Conservation (phyloP, 495 filamentous ascomycete species). For the Lasiosphaeria ovina region DNA sequence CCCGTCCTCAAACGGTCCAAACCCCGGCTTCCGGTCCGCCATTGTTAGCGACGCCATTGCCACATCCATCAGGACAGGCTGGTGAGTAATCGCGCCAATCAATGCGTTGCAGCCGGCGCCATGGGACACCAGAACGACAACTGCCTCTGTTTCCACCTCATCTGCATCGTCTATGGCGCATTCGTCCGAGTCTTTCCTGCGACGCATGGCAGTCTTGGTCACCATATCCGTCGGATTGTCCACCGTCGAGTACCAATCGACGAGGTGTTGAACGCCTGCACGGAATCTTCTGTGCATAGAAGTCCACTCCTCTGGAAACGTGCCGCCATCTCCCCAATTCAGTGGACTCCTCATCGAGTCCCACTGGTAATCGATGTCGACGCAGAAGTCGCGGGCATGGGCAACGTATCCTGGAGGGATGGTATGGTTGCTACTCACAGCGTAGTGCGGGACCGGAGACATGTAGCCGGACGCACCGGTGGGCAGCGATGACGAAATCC, state of each 20-base stretch:
- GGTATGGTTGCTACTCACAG: constrained; percentile 71
- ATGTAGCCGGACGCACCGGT: constrained; percentile 54
- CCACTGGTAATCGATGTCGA: constrained; percentile 88
- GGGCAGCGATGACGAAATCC: constrained; percentile 7
- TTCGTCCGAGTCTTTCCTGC: constrained; percentile 20
- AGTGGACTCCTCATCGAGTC: constrained; percentile 77
- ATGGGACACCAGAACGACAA: constrained; percentile 91
- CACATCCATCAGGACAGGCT: constrained; percentile 85
- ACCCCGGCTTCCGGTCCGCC: constrained; percentile 65
- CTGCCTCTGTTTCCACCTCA: constrained; percentile 62
- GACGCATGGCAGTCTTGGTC: constrained; percentile 32
- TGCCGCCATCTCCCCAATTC: constrained; percentile 82
- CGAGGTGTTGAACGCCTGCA: constrained; percentile 68
- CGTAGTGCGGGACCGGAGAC: constrained; percentile 77
- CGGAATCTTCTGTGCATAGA: constrained; percentile 88
- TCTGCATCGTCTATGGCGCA: constrained; percentile 38
- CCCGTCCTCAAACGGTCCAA: constrained; percentile 12
- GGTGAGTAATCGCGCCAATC: constrained; percentile 84
- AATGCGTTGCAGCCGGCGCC: constrained; percentile 97
- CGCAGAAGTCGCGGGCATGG: constrained; percentile 88
- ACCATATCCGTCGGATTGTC: constrained; percentile 50
- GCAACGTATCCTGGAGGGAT: constrained; percentile 87
- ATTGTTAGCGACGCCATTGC: constrained; percentile 87
- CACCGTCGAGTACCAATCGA: constrained; percentile 70
- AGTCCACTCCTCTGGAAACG: constrained; percentile 92